Conservation (phyloP, 768 basidiomycete species). For the Strobilomyces confusus region DNA sequence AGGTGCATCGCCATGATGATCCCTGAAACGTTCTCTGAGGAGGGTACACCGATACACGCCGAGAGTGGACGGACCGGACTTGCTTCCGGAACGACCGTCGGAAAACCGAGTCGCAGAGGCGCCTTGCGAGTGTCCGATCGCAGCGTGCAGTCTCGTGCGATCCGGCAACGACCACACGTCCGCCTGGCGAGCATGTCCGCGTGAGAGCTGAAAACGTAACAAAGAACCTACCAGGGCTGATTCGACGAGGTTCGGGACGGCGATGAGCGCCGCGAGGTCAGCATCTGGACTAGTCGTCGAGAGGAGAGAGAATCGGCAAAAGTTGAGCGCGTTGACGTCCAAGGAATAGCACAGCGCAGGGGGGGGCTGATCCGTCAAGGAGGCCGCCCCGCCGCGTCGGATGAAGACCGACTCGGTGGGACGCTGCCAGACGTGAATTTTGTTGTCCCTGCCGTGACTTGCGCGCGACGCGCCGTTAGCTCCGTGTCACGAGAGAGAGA, state of each 20-base stretch:
- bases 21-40: slow-evolving; percentile 41
- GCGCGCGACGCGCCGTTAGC: not conserved
- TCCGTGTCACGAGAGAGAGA: not conserved
- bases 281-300: slow-evolving; percentile 14
- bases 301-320: slow-evolving; percentile 82
- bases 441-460: slow-evolving; percentile 82
- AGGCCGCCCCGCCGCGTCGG: slow-evolving; percentile 53
- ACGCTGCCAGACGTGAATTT: slow-evolving; percentile 70
- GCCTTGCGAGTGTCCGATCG: slow-evolving; percentile 61
- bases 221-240: slow-evolving; percentile 62
- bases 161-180: slow-evolving; percentile 84
- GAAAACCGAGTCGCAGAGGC: slow-evolving; percentile 22
- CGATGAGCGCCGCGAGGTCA: slow-evolving; percentile 50
- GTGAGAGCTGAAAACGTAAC: not conserved
- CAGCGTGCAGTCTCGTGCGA: slow-evolving; percentile 71
- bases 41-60: not conserved
- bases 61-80: slow-evolving; percentile 45
- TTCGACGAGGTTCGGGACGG: slow-evolving; percentile 85
- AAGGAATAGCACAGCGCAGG: slow-evolving; percentile 63
- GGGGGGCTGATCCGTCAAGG: slow-evolving; percentile 42
- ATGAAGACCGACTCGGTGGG: slow-evolving; percentile 46
- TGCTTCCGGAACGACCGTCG: slow-evolving; percentile 49
- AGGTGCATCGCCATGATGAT: slow-evolving; percentile 89
- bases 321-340: slow-evolving; percentile 92
- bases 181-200: slow-evolving; percentile 43